Evolutionary conservation across 352 stramenopile species (phyloP).

Genomic region (Salisapilia sapeloensis): DNA sequence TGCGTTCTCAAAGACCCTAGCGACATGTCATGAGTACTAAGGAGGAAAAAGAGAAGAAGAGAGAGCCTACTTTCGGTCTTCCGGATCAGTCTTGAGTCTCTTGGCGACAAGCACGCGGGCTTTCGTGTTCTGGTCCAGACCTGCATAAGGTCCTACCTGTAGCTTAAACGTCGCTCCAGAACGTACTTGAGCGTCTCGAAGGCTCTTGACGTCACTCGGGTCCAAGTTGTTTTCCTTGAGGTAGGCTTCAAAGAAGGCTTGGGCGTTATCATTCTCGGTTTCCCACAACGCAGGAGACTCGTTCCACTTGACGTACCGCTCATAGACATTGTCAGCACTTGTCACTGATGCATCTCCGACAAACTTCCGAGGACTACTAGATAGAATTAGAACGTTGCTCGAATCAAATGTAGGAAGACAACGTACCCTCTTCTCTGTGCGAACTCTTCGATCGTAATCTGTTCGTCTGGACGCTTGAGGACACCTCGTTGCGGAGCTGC

Average conservation of each 20-base stretch:
- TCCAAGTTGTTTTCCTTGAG: conserved; percentile 62
- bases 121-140: conserved; percentile 69
- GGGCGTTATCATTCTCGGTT: conserved; percentile 59
- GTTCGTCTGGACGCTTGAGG: conserved; percentile 35
- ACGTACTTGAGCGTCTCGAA: conserved; percentile 50
- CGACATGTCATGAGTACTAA: not conserved
- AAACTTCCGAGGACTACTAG: conserved; percentile 33
- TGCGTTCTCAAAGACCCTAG: conserved; percentile 47
- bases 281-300: conserved; percentile 53
- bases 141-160: conserved; percentile 47
- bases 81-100: conserved; percentile 46
- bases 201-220: conserved; percentile 31
- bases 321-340: conserved; percentile 34
- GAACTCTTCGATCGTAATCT: conserved; percentile 40
- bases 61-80: conserved; percentile 31
- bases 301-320: conserved; percentile 55
- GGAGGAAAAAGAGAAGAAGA: not conserved
- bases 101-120: conserved; percentile 63
- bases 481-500: too few relatives aligned
- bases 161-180: conserved; percentile 69
- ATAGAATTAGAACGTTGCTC: not conserved
- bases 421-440: conserved; percentile 22
- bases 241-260: conserved; percentile 70
- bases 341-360: conserved; percentile 30
- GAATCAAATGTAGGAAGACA: not conserved